Base-by-base conservation (phyloP, 139 green algal species). In the Chlorella sp. region DNA sequence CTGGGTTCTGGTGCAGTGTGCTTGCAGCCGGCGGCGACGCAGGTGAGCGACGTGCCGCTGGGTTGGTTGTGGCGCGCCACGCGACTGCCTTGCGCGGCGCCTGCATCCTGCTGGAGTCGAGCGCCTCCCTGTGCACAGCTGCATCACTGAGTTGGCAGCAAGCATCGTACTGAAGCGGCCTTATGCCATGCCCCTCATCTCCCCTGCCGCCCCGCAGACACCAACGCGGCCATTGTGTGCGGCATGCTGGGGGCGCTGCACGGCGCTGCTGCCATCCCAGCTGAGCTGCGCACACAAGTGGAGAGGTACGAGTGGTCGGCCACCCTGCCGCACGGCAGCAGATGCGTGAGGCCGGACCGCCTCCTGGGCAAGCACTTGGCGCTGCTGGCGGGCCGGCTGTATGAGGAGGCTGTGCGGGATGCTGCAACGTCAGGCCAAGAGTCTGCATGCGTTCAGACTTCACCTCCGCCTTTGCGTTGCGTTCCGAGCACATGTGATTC, bases 171-270 rank as follows among this genome's bases (percentile, higher is more conserved):
- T n/a, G n/a, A n/a, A n/a, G n/a, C n/a, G n/a, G n/a, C n/a, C n/a
- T n/a, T n/a, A n/a, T n/a, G n/a, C n/a, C n/a, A n/a, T n/a, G n/a
- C 67, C n/a, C 44, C 73, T 32, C 40, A 19, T 19, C 30, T n/a
- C 44, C 32, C 36, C 1, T 34, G n/a, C 0, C 51, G 13, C 51
- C 24, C 51, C 22, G 74, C 76, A 8, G 91, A 94, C 85, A 94
- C 91, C 64, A 94, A 94, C 76, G 89, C 91, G 22, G 89, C 88
- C 40, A 93, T 92, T 34, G 87, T 94, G 36, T 88, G 90, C 34
- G 91, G 84, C 44, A 43, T 93, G 77, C 38, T 93, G 60, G 89
- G 89, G 0, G 89, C 88, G 4, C 78, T 92, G 72, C 82, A 90
- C 48, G 88, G 89, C 44, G 84, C 75, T 14, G 44, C 43, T 7